Conservation (phyloP, 495 filamentous ascomycete species). For the Amorphotheca resinae region DNA sequence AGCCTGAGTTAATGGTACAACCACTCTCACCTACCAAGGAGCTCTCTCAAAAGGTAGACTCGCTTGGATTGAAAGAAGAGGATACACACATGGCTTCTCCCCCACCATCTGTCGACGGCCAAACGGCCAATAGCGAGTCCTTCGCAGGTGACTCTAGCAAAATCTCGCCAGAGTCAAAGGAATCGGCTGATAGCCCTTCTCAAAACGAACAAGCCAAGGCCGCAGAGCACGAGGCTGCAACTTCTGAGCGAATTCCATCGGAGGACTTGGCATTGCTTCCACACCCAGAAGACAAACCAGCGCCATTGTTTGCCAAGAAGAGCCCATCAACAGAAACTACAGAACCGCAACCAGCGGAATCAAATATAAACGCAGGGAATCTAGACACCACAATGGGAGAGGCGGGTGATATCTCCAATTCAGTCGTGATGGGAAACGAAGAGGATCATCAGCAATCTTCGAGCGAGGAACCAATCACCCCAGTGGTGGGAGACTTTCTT, state of each 20-base stretch:
- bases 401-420: slow-evolving; percentile 18
- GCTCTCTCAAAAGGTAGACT: slow-evolving; percentile 13
- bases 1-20: slow-evolving; percentile 32
- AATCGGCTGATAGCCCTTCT: not conserved
- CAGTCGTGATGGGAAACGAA: slow-evolving; percentile 16
- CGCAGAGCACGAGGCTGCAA: not conserved
- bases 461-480: slow-evolving; percentile 34
- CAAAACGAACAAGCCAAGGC: not conserved
- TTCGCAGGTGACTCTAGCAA: slow-evolving; percentile 1
- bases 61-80: slow-evolving; percentile 11
- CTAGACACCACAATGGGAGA: slow-evolving; percentile 21
- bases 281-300: slow-evolving; percentile 53
- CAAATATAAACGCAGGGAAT: slow-evolving; percentile 17
- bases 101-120: slow-evolving; percentile 4
- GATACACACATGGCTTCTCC: slow-evolving; percentile 17
- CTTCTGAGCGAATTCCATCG: not conserved
- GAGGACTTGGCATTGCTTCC: slow-evolving; percentile 19
- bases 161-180: slow-evolving; percentile 6
- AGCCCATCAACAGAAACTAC: slow-evolving; percentile 2
- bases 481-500: slow-evolving; percentile 91
- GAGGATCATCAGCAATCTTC: slow-evolving; percentile 12
- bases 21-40: slow-evolving; percentile 39
- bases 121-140: slow-evolving; percentile 1
- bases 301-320: slow-evolving; percentile 46
- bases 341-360: not conserved